These are phyloP conservation scores for Apiotrichum mycotoxinovorans DNA, from an alignment of 1,284 basidiomycete species.

Conservation along the genomic window DNA sequence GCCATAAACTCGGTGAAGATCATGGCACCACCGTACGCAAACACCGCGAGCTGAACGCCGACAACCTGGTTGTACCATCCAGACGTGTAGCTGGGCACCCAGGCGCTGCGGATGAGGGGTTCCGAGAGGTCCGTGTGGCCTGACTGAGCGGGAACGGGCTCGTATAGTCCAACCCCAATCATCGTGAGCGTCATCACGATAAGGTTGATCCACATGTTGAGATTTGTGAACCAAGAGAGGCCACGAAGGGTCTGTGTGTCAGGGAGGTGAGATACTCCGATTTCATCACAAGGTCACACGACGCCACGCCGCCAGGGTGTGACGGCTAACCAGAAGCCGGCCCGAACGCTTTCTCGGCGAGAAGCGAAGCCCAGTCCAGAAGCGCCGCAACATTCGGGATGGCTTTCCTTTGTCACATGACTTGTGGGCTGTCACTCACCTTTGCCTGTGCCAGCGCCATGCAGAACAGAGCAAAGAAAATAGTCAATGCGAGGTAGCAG, in stretches of 20 bases:
- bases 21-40: conserved; percentile 56
- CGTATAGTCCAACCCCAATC: conserved; percentile 9
- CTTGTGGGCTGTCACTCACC: conserved; percentile 1
- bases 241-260: neutral
- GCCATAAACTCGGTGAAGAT: conserved; percentile 62
- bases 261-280: neutral
- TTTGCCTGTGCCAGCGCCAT: conserved; percentile 6
- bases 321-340: too few relatives aligned
- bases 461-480: conserved; percentile 5
- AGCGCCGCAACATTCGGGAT: neutral
- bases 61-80: conserved; percentile 40
- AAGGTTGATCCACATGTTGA: conserved; percentile 13
- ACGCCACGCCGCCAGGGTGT: too few relatives aligned
- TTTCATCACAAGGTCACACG: too few relatives aligned
- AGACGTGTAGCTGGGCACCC: conserved; percentile 51
- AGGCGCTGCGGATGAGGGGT: conserved; percentile 54
- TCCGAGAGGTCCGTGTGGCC: conserved; percentile 37
- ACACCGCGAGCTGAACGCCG: conserved; percentile 62
- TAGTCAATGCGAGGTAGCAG: conserved; percentile 10
- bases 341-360: too few relatives aligned
- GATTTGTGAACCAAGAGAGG: conserved; percentile 10
- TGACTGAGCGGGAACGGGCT: conserved; percentile 53
- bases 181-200: conserved; percentile 9
- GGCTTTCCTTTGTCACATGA: neutral
- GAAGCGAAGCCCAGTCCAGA: neutral